Evolutionary conservation across 805 yeast species (phyloP), one percentile per base, ranked within the genome.

Genomic region (Starmerella floris): DNA sequence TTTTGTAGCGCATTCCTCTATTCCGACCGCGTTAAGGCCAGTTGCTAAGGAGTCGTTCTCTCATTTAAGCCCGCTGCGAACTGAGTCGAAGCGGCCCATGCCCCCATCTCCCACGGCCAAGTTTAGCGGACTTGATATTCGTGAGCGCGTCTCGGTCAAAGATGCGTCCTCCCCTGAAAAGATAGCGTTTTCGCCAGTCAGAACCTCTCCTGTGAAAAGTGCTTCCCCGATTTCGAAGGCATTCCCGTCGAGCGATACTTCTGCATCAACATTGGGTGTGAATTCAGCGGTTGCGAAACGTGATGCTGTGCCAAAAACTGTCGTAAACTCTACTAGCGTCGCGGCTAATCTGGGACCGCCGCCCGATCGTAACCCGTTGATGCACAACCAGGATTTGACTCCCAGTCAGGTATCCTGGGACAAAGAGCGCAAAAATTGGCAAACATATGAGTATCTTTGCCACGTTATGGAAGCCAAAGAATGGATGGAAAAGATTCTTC

Each of bases 391-490:
- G 34, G 51, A 50, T 22, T 45, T 52, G 22, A 40, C 53, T 3
- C 56, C 62, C 4, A 55, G 61, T 26, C 40, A 45, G 23, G 38
- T 47, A 9, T 40, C 52, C 2, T 50, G 56, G 66, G 71, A 67
- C 46, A 55, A 52, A 36, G 66, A 66, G 48, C 60, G 71, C 6
- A 56, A 65, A 45, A 61, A 61, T 43, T 44, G 66, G 30, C 70
- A 71, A 48, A 77, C 77, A 5, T 82, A 83, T 56, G 91, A 82
- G 57, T 83, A 83, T 53, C 64, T 83, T 35, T 83, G 94, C 59
- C 74, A 88, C 46, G 76, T 83, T 10, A 75, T 72, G 30, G 91
- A 83, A 56, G 83, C 85, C n/a, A 81, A 79, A 55, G 68, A 68
- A 55, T 83, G 94, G 94, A 70, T 83, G 30, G 83, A 79, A 60